Evolutionary conservation across 2,329 filamentous ascomycete genomes (phyloP).

Genomic region (Verticillium dahliae): DNA sequence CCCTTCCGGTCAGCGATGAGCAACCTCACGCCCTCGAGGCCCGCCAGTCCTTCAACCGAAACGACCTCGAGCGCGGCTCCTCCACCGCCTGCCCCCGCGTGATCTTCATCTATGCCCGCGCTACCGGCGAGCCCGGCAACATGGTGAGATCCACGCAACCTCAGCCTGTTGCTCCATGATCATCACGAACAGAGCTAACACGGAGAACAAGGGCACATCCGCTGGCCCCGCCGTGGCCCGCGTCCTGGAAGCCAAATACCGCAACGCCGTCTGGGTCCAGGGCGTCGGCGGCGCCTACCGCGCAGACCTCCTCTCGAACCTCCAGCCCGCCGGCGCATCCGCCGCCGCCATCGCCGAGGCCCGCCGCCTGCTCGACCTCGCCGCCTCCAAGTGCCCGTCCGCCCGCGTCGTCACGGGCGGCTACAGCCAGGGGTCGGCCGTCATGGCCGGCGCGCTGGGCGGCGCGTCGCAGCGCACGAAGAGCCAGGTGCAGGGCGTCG

Average conservation of each 20-base stretch:
- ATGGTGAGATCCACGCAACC: conserved; percentile 17
- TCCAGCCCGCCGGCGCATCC: conserved; percentile 28
- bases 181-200: neutral
- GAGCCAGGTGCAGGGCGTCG: conserved; percentile 15
- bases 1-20: conserved; percentile 20
- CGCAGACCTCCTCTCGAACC: conserved; percentile 26
- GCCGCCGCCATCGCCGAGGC: conserved; percentile 31
- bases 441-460: conserved; percentile 30
- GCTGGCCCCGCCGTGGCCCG: conserved; percentile 21
- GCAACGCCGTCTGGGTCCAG: conserved; percentile 29
- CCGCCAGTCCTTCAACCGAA: conserved; percentile 15
- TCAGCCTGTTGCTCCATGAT: neutral
- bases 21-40: neutral
- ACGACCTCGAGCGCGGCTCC: conserved; percentile 16
- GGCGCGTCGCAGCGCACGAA: conserved; percentile 22
- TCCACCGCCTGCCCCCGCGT: conserved; percentile 24
- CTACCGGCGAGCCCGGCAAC: conserved; percentile 29
- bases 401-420: conserved; percentile 34
- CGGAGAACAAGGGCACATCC: conserved; percentile 14
- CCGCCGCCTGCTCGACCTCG: conserved; percentile 28
- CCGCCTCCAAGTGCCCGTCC: conserved; percentile 34
- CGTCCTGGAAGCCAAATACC: conserved; percentile 19
- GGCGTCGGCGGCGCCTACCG: conserved; percentile 34
- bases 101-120: conserved; percentile 33
- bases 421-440: conserved; percentile 34